Percentiles rank a stretch among this genome's conserved stretches.
These are phyloP conservation scores for Pseudocohnilembus persalinus DNA, from an alignment of 169 alveolate species.

Conservation along the genomic window DNA sequence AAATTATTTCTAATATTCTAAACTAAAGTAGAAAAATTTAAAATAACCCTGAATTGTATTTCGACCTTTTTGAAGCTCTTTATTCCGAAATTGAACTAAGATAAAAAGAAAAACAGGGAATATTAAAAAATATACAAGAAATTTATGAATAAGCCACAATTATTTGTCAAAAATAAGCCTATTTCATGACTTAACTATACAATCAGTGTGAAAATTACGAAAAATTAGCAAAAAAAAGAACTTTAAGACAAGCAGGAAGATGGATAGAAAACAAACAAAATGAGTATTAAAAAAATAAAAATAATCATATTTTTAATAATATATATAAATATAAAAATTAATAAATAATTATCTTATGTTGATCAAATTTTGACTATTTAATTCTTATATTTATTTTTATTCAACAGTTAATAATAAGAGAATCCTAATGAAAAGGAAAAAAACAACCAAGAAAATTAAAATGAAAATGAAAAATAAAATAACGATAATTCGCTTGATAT, in stretches of 20 bases:
- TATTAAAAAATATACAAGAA: too few relatives aligned
- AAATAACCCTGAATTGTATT: neutral
- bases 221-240: too few relatives aligned
- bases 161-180: neutral
- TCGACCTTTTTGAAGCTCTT: neutral
- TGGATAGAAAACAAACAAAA: neutral
- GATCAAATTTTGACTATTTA: too few relatives aligned
- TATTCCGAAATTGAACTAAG: neutral
- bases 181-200: neutral
- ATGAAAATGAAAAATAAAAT: neutral
- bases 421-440: neutral
- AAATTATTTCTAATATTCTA: too few relatives aligned
- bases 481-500: neutral
- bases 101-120: neutral
- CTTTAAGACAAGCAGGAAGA: neutral
- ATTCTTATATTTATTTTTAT: too few relatives aligned
- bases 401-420: too few relatives aligned
- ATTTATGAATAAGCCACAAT: neutral
- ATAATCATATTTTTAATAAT: neutral
- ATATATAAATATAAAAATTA: too few relatives aligned
- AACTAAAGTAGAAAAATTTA: neutral
- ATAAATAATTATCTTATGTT: neutral
- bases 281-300: too few relatives aligned
- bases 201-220: neutral
- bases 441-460: neutral